Percentiles rank a stretch among this genome's conserved stretches.
Conservation (phyloP, 768 basidiomycete species). For the Nevesoporus exiguus region DNA sequence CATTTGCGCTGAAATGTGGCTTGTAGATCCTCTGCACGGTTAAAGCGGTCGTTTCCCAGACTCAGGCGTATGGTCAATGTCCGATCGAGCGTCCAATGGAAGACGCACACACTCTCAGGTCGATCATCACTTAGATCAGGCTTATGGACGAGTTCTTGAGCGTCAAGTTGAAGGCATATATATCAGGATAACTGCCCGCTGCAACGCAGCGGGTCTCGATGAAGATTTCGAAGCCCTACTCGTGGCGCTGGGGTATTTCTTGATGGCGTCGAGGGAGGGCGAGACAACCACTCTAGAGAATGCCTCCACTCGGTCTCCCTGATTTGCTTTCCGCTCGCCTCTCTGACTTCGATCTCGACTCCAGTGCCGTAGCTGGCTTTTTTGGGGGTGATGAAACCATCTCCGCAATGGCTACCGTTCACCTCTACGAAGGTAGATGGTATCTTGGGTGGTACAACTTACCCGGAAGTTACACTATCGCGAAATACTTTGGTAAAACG, state of each 20-base stretch:
- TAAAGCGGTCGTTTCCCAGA: no score
- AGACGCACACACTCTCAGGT: no score
- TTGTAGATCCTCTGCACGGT: no score
- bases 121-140: background rate
- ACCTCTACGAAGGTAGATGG: constrained; percentile 22
- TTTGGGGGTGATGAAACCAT: constrained; percentile 37
- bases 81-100: background rate
- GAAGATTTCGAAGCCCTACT: background rate
- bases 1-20: no score
- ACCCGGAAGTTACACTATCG: constrained; percentile 33
- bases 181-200: background rate
- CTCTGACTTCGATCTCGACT: constrained; percentile 24
- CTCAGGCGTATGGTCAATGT: no score
- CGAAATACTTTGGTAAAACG: constrained; percentile 31
- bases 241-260: background rate
- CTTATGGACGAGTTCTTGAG: background rate
- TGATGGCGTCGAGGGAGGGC: background rate
- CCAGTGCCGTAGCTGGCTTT: constrained; percentile 33
- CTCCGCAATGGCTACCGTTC: constrained; percentile 23
- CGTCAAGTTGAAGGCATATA: background rate
- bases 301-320: constrained; percentile 14
- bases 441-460: constrained; percentile 37
- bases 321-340: no score
- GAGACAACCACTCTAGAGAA: background rate
- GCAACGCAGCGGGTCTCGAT: background rate